Base-by-base conservation (phyloP, 2,329 filamentous ascomycete genomes). In the Neonectria hederae region DNA sequence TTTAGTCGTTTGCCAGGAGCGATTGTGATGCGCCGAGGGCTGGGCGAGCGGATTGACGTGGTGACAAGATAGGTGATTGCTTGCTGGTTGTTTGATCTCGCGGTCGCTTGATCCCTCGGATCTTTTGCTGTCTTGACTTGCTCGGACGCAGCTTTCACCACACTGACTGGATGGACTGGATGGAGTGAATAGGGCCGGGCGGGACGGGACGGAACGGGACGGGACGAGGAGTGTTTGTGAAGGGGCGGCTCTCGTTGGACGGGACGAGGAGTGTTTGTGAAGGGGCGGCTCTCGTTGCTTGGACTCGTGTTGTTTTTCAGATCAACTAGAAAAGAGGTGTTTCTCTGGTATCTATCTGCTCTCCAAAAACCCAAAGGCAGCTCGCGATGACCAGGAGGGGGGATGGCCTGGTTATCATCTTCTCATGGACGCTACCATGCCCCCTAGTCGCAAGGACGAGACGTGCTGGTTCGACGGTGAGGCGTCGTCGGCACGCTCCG, bases 401-500 rank as follows among this genome's bases (percentile, higher is more conserved):
- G 48, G 28, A 51, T 28, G 19, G 48, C 28, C 48, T 51, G 48
- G 48, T 51, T 51, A 32, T 51, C 48, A 48, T 48, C 22, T 51
- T 11, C 26, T 49, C 24, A 49, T 57, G 43, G 46, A 21, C 54
- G 32, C n/a, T 40, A 17, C 30, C 32, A 17, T 30, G 32, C 17
- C 32, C 46, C 30, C 17, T 46, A 17, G 22, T 21, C 28, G 14
- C 52, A 13, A 17, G n/a, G 26, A 24, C 28, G 9, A 24, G 46
- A 11, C 48, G 38, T 49, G 40, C 48, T 46, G 24, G 22, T 14
- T 14, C 24, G 21, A 32, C 21, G 43, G 28, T 24, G 38, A 19
- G 35, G 42, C 19, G 28, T 42, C 55, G 51, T 58, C 45, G 55
- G 55, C 55, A 58, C 45, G 55, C 55, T 42, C 55, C 55, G 32